Base-by-base conservation (phyloP, 257 asterid genomes). In the Nicotiana attenuata region DNA sequence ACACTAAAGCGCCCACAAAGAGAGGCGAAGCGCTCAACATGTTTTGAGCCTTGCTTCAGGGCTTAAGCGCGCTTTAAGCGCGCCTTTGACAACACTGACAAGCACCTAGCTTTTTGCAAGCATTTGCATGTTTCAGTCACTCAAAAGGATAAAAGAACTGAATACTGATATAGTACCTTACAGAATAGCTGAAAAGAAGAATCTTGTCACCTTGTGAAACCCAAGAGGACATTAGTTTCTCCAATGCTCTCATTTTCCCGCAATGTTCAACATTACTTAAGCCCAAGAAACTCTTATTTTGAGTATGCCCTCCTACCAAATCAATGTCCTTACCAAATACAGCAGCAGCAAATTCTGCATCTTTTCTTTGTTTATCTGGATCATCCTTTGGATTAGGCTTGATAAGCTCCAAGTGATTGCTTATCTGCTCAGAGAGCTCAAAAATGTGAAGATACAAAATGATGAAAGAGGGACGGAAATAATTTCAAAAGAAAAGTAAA, bases 331-430 rank as follows among this genome's bases (percentile, higher is more conserved):
- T 75, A 75, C 97, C 93, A 84, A 92, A 91, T 45, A 96, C 93
- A 57, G 95, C 90, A 79, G 91, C 71, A 78, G 95, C 95, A 84
- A 94, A 96, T 84, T 90, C 94, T 11, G 92, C 91, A 90, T 96
- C 99, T 86, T 87, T 96, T 78, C 86, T 86, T 84, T 94, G 99
- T 86, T 96, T 96, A 68, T 92, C 94, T 67, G 80, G 91, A 82
- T 94, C 97, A 81, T 96, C 98, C 86, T 85, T 96, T 45, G 92
- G 86, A 88, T 91, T 94, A 77, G 99, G 97, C 89, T 96, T 96
- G 86, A 96, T 92, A 84, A 96, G 99, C 92, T 96, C 98, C 83
- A 96, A 89, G 88, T 96, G 99, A 86, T 96, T 96, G 90, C 98
- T 92, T 81, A 96, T 87, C 98, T 96, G 85, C 63, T 67, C 73